These are phyloP conservation scores for Pluteus cervinus DNA, from an alignment of 768 basidiomycete species.

Conservation along the genomic window DNA sequence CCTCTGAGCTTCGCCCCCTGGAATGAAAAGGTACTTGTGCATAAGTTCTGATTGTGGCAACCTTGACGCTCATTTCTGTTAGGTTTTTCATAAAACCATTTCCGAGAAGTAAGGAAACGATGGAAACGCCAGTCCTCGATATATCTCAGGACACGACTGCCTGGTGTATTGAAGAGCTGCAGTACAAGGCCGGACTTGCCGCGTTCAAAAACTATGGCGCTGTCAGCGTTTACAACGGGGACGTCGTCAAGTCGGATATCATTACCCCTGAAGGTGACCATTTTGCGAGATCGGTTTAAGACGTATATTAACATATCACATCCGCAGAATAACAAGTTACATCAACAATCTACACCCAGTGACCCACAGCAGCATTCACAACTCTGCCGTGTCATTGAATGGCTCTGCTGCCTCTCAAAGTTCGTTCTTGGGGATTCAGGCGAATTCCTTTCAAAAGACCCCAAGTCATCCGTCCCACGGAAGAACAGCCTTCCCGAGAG, in stretches of 20 bases:
- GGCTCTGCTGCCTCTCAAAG: slow-evolving; percentile 15
- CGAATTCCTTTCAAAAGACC: slow-evolving; percentile 12
- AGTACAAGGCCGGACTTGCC: slow-evolving; percentile 18
- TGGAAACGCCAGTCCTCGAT: slow-evolving; percentile 3
- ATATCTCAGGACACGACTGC: slow-evolving; percentile 12
- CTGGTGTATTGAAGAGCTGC: slow-evolving; percentile 17
- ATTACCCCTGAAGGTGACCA: slow-evolving; percentile 8
- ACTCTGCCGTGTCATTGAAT: slow-evolving; percentile 17
- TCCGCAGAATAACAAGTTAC: slow-evolving; percentile 20
- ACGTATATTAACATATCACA: not conserved
- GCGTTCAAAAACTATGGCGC: no score
- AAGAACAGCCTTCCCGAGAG: slow-evolving; percentile 3
- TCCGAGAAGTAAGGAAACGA: no score
- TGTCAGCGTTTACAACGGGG: no score
- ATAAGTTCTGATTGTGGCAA: no score
- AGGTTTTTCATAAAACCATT: no score
- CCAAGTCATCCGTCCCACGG: not conserved
- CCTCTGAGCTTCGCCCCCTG: no score
- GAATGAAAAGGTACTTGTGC: no score
- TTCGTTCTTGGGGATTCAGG: slow-evolving; percentile 20
- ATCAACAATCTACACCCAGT: slow-evolving; percentile 33
- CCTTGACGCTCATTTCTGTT: no score
- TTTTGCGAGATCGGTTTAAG: slow-evolving; percentile 4
- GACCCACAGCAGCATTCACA: slow-evolving; percentile 14
- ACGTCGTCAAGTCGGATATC: slow-evolving; percentile 22